Conservation (phyloP, 2,329 filamentous ascomycete genomes). For the Talaromyces marneffei region DNA sequence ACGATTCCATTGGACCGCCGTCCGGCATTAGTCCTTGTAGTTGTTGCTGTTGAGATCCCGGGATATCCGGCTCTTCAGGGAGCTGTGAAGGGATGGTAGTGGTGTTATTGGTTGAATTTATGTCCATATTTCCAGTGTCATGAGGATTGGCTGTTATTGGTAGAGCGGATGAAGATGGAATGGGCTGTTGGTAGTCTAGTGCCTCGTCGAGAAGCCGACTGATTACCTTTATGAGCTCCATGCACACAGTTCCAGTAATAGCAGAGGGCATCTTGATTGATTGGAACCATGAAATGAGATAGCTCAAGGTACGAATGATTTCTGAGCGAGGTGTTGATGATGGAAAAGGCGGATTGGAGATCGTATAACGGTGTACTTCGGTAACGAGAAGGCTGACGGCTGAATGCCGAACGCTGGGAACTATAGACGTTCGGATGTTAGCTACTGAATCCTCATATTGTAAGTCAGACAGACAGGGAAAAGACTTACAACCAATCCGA, state of each 20-base stretch:
- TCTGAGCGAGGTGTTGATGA: constrained; percentile 18
- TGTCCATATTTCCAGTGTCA: background rate
- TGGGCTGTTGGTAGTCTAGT: constrained; percentile 20
- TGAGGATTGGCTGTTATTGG: background rate
- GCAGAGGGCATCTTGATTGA: constrained; percentile 6
- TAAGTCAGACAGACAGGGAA: background rate
- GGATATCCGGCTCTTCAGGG: background rate
- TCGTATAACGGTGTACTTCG: constrained; percentile 20
- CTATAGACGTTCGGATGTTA: constrained; percentile 5
- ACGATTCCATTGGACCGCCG: constrained; percentile 3
- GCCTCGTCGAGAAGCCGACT: constrained; percentile 20
- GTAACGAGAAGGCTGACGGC: constrained; percentile 20
- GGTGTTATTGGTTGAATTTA: background rate
- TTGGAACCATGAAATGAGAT: constrained; percentile 20
- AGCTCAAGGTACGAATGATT: constrained; percentile 20
- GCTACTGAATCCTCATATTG: background rate
- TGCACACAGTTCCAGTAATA: constrained; percentile 13
- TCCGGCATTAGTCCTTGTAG: background rate
- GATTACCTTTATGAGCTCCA: constrained; percentile 20
- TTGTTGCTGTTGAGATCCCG: background rate
- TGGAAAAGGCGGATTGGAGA: constrained; percentile 17
- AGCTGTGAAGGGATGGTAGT: background rate
- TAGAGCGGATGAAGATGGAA: background rate
- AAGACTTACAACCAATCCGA: constrained; percentile 20
- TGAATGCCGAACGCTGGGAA: constrained; percentile 19